Conservation (phyloP, 345 rosid species). For the Gossypium mustelinum region DNA sequence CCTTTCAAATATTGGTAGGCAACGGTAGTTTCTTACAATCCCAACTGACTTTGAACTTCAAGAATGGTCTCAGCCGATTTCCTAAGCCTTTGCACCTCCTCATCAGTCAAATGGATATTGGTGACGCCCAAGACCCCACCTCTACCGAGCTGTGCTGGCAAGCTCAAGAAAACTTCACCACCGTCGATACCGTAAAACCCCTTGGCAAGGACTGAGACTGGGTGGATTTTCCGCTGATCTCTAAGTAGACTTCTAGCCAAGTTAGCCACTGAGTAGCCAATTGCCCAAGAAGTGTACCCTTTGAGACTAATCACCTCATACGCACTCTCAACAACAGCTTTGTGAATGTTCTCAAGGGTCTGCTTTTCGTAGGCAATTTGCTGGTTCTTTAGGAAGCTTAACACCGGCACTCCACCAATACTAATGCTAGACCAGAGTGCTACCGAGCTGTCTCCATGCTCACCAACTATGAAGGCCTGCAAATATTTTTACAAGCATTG, state of each 20-base stretch:
- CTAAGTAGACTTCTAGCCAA: constrained; percentile 67
- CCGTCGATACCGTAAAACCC: constrained; percentile 74
- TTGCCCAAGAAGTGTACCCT: constrained; percentile 97
- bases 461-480: constrained; percentile 88
- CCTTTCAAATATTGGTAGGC: background rate
- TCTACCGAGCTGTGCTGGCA: constrained; percentile 73
- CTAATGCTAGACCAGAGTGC: constrained; percentile 96
- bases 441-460: constrained; percentile 96
- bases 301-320: constrained; percentile 80
- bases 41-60: constrained; percentile 69
- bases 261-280: constrained; percentile 86
- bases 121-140: constrained; percentile 75
- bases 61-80: constrained; percentile 66
- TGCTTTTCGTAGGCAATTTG: constrained; percentile 75
- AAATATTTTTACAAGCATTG: background rate
- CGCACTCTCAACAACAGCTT: constrained; percentile 61
- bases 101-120: constrained; percentile 69
- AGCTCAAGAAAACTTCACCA: constrained; percentile 80
- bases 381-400: constrained; percentile 67
- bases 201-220: constrained; percentile 80
- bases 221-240: constrained; percentile 87
- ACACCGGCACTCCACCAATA: constrained; percentile 78
- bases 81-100: constrained; percentile 54
- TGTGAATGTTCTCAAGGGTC: constrained; percentile 75
- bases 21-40: constrained; percentile 28